These are phyloP conservation scores for Tremella yokohamensis DNA, from an alignment of 768 basidiomycete species.

Conservation along the genomic window DNA sequence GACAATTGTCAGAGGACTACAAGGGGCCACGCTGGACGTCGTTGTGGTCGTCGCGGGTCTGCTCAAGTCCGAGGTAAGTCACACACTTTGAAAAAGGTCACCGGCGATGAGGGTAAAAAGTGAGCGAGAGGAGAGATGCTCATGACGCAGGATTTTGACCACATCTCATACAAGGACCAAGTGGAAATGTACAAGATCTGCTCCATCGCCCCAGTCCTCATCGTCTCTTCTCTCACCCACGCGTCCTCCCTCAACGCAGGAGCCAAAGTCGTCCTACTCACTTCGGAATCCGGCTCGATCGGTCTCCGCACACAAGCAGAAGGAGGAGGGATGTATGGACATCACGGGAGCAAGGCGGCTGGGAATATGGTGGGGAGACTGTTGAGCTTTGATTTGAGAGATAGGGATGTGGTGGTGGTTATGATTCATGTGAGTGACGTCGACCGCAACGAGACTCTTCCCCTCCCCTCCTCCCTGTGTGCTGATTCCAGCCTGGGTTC, in stretches of 20 bases:
- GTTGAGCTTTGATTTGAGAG: slow-evolving; percentile 53
- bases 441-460: too few relatives aligned
- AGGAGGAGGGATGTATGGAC: slow-evolving; percentile 57
- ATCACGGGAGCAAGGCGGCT: slow-evolving; percentile 57
- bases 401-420: slow-evolving; percentile 52
- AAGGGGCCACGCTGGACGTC: slow-evolving; percentile 48
- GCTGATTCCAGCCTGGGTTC: slow-evolving; percentile 54
- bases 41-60: slow-evolving; percentile 54
- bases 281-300: slow-evolving; percentile 57
- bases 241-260: slow-evolving; percentile 37
- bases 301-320: slow-evolving; percentile 54
- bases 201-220: slow-evolving; percentile 53
- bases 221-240: slow-evolving; percentile 8
- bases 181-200: slow-evolving; percentile 56
- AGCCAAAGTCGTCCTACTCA: slow-evolving; percentile 55
- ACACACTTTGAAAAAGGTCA: neutral
- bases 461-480: too few relatives aligned
- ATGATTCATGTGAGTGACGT: slow-evolving; percentile 55
- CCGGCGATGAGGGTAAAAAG: too few relatives aligned
- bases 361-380: slow-evolving; percentile 57
- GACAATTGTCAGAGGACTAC: slow-evolving; percentile 51
- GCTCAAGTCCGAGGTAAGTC: slow-evolving; percentile 53
- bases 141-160: slow-evolving; percentile 50
- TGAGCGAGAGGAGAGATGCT: slow-evolving; percentile 4
- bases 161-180: slow-evolving; percentile 53